Evolutionary conservation across 495 filamentous ascomycete species (phyloP), one percentile per base, ranked within the genome.

Genomic region (Aspergillus carlsbadensis): DNA sequence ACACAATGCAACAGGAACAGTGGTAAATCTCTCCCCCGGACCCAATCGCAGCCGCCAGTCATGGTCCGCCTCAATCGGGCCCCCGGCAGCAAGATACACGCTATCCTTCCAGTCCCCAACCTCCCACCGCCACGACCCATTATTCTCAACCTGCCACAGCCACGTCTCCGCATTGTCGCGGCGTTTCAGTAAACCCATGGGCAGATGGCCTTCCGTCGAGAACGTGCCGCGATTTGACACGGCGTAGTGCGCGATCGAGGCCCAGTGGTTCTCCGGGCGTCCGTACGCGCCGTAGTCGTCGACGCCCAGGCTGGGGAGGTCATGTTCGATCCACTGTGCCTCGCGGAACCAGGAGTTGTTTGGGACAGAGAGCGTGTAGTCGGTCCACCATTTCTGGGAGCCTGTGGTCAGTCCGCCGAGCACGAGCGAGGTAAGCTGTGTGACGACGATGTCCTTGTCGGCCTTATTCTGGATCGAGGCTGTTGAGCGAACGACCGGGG

Each of bases 131-230:
- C 65, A 68, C 15, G 57, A 61, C 2, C 65, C 65, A 45, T 65
- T 68, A 26, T 56, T 60, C 26, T 68, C 65, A 18, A 68, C 56
- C 41, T 68, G 65, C 65, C 65, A 68, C 11, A 68, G 52, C 62
- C 65, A 68, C 4, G 59, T 62, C 11, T 65, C 59, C 3, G 29
- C 31, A 11, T 35, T 20, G 41, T 62, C 59, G 6, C 11, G 5
- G 10, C 52, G 55, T 26, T 44, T 52, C 18, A 65, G 24, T 0
- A 57, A n/a, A 7, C 62, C 62, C 59, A 65, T 62, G 20, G 62
- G 55, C 11, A 65, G 39, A 24, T 65, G 56, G 6, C 52, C 55
- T 18, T 52, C 58, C 4, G 59, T 65, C 6, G 62, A 65, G 40
- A 65, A 65, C 5, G 59, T 49, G 29, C 62, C 62, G 1, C 36